Evolutionary conservation across 108 stramenopile species (phyloP).

Genomic region (Parietichytrium sp.): DNA sequence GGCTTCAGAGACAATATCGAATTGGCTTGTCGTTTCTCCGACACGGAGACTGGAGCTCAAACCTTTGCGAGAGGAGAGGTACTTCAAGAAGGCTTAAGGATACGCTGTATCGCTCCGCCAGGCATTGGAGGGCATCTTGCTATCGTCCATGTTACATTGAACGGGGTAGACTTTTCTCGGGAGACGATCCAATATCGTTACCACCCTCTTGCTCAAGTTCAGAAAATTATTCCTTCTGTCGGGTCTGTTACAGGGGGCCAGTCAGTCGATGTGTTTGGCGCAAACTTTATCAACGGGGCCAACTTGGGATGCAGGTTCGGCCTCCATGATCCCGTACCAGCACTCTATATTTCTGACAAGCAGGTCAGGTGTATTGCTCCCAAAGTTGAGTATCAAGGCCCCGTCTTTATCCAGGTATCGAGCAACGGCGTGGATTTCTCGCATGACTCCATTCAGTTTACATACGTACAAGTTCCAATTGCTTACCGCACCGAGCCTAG

Average conservation of each 20-base stretch:
- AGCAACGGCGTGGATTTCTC: conserved; percentile 69
- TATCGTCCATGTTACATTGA: background rate
- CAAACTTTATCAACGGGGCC: background rate
- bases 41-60: background rate
- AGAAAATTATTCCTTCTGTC: background rate
- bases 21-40: background rate
- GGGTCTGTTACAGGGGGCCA: background rate
- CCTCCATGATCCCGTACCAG: background rate
- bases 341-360: background rate
- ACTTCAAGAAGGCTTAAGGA: too few relatives aligned
- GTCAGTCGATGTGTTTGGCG: background rate
- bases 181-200: background rate
- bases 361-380: background rate
- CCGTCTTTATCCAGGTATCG: conserved; percentile 63
- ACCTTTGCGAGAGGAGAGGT: too few relatives aligned
- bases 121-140: too few relatives aligned
- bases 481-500: background rate
- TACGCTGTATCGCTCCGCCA: too few relatives aligned
- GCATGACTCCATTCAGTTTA: background rate
- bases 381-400: conserved; percentile 40
- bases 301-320: background rate
- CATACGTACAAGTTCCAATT: background rate
- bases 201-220: background rate
- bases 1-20: background rate
- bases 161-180: background rate